Evolutionary conservation across 2,329 filamentous ascomycete species (phyloP).

Genomic region (Aphanocladium album): DNA sequence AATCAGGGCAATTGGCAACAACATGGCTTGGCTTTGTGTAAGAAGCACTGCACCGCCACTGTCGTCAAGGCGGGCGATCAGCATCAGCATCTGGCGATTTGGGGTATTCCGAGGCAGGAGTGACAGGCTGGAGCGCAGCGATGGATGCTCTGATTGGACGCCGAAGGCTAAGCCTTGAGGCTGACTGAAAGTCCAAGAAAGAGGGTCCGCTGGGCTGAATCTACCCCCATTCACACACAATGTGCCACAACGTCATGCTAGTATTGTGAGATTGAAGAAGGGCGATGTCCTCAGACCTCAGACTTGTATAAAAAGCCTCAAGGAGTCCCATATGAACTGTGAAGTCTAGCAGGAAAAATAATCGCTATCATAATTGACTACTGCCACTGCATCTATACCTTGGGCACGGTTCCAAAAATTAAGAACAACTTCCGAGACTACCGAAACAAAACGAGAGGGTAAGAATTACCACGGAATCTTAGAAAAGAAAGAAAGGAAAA

Average conservation of each 20-base stretch:
- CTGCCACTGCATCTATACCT: no score
- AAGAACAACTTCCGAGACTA: no score
- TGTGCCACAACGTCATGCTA: background rate
- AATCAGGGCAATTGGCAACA: no score
- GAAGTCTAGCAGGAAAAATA: no score
- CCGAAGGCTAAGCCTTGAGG: background rate
- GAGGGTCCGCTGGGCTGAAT: background rate
- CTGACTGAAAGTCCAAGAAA: background rate
- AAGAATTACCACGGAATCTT: no score
- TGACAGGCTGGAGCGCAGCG: background rate
- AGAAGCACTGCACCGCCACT: slow-evolving; percentile 4
- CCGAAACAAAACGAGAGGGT: no score
- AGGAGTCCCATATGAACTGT: background rate
- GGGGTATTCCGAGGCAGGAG: background rate
- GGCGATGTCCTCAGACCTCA: background rate
- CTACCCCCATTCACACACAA: background rate
- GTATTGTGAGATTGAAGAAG: background rate
- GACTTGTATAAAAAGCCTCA: background rate
- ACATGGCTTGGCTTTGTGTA: background rate
- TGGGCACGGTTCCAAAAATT: no score
- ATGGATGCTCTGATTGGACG: background rate
- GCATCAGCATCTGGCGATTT: background rate
- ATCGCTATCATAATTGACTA: no score
- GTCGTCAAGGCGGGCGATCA: slow-evolving; percentile 3
- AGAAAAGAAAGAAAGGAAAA: no score